phyloP scores from a whole-genome alignment of 2,329 filamentous ascomycete species.

The Rosellinia necatrix region DNA sequence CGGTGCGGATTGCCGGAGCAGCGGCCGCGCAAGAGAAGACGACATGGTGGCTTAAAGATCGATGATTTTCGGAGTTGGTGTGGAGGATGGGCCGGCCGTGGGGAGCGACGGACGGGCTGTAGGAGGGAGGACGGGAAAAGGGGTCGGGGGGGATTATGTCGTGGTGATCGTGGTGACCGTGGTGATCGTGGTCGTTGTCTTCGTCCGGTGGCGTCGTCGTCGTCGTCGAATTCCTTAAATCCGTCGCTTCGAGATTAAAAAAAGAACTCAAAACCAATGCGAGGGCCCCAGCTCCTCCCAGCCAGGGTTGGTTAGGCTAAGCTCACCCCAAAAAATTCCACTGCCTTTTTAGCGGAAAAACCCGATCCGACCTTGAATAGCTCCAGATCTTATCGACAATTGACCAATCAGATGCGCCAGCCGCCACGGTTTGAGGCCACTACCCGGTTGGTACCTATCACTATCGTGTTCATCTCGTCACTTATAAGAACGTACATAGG shows the following conservation, averaged over 20 bases:
- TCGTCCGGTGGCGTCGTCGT: constrained; percentile 20
- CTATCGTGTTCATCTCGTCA: too few species aligned
- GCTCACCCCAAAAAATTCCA: constrained; percentile 34
- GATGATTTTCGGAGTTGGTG: constrained; percentile 8
- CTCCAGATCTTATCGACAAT: constrained; percentile 6
- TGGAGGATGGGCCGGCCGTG: constrained; percentile 9
- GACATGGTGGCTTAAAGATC: constrained; percentile 35
- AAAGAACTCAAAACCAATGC: constrained; percentile 50
- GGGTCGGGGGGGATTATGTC: not conserved
- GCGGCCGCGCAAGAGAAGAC: constrained; percentile 38
- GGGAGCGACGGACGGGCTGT: constrained; percentile 26
- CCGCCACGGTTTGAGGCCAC: too few species aligned
- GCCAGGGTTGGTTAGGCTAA: constrained; percentile 24
- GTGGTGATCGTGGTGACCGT: not conserved
- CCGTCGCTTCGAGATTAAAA: constrained; percentile 43
- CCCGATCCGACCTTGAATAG: constrained; percentile 36
- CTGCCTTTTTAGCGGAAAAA: constrained; percentile 39
- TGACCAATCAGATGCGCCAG: constrained; percentile 23
- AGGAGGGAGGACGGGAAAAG: constrained; percentile 11
- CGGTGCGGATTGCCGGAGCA: constrained; percentile 43
- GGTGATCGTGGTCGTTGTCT: constrained; percentile 19
- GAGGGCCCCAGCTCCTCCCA: constrained; percentile 8
- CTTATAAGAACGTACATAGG: too few species aligned
- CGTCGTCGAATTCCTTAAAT: constrained; percentile 36
- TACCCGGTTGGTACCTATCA: too few species aligned